Percentiles rank a stretch among this genome's conserved stretches.
Conservation (phyloP, 192 early-diverging fungal species). For the Coemansia sp. region DNA sequence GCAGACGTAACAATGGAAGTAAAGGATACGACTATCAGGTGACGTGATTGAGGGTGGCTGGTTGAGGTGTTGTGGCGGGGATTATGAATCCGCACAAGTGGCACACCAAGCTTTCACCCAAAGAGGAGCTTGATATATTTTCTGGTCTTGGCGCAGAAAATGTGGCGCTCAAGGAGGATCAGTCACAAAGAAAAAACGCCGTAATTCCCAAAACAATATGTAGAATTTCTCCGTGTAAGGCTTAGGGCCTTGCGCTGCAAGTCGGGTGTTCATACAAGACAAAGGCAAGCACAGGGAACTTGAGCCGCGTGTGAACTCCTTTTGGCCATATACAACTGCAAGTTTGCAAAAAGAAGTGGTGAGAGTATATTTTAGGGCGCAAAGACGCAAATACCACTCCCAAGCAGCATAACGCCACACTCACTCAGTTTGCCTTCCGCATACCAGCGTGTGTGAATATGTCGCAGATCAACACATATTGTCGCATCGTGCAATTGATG, state of each 20-base stretch:
- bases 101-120: background rate
- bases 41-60: background rate
- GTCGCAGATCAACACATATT: background rate
- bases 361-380: background rate
- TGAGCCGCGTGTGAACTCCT: background rate
- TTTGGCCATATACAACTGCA: background rate
- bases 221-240: background rate
- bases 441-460: background rate
- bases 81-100: background rate
- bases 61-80: background rate
- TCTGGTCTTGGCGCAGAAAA: background rate
- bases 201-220: background rate
- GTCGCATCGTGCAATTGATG: background rate
- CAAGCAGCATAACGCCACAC: conserved; percentile 2
- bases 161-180: background rate
- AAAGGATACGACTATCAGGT: background rate
- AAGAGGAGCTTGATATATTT: background rate
- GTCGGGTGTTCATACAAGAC: background rate
- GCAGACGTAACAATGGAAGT: background rate
- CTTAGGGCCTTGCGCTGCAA: background rate
- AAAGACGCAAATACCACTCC: background rate
- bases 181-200: background rate
- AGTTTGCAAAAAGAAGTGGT: background rate
- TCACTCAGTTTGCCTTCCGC: background rate
- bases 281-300: background rate